These are phyloP conservation scores for Gynochthodes officinalis DNA, from an alignment of 257 asterid genomes.

Conservation along the genomic window DNA sequence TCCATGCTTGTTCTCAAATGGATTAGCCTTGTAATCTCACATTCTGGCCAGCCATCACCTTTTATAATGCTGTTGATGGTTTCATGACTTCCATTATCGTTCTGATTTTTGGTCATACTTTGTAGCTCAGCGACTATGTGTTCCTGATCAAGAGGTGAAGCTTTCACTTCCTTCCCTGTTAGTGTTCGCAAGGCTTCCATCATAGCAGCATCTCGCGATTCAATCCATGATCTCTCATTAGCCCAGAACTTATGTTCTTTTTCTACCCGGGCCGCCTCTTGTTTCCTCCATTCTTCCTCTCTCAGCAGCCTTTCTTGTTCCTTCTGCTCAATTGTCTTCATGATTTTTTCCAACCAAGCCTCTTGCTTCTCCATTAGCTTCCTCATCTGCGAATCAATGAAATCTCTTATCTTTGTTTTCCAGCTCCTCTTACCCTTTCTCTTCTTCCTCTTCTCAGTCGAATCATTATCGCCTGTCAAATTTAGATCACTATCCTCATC, in stretches of 20 bases:
- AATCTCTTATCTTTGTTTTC: slow-evolving; percentile 66
- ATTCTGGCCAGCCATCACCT: slow-evolving; percentile 50
- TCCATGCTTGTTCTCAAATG: slow-evolving; percentile 57
- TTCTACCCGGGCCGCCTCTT: slow-evolving; percentile 63
- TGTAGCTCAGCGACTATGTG: slow-evolving; percentile 20
- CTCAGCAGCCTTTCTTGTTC: slow-evolving; percentile 68
- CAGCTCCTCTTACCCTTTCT: slow-evolving; percentile 45
- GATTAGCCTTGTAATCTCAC: slow-evolving; percentile 50
- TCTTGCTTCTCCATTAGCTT: slow-evolving; percentile 82
- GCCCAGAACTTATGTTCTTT: slow-evolving; percentile 84
- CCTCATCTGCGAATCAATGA: slow-evolving; percentile 72
- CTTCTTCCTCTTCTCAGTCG: slow-evolving; percentile 35
- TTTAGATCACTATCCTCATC: slow-evolving; percentile 44
- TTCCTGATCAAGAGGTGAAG: slow-evolving; percentile 4
- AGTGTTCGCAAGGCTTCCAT: slow-evolving; percentile 61
- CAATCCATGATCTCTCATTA: slow-evolving; percentile 77
- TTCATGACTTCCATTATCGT: slow-evolving; percentile 30
- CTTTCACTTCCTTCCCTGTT: slow-evolving; percentile 33
- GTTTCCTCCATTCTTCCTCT: slow-evolving; percentile 84
- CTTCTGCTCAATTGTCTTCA: slow-evolving; percentile 68
- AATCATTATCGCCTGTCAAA: slow-evolving; percentile 18
- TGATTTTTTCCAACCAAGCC: slow-evolving; percentile 78
- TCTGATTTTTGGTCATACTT: slow-evolving; percentile 21
- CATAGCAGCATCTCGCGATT: slow-evolving; percentile 63
- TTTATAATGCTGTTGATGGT: slow-evolving; percentile 23